Percentiles rank a stretch among this genome's conserved stretches.
These are phyloP conservation scores for Calophaca sinica DNA, from an alignment of 306 rosid genomes.

Conservation along the genomic window DNA sequence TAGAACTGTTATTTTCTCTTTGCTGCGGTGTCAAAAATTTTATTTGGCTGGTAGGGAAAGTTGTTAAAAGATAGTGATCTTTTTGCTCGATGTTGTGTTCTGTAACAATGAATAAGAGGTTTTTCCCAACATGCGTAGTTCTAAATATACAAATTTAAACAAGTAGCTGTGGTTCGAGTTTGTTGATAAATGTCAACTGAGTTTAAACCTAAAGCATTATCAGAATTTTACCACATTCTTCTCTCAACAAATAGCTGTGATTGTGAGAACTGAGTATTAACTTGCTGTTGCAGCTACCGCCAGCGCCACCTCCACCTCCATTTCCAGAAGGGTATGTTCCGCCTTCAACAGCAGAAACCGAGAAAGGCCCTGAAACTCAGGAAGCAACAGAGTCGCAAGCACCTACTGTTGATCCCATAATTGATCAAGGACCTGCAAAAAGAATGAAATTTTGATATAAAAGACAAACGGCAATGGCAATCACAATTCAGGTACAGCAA, in stretches of 20 bases:
- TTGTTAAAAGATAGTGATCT: not conserved
- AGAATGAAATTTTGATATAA: slow-evolving; percentile 70
- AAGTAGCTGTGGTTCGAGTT: slow-evolving; percentile 30
- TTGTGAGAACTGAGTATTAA: slow-evolving; percentile 28
- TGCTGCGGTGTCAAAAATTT: slow-evolving; percentile 7
- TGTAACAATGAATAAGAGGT: not conserved
- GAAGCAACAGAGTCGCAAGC: slow-evolving; percentile 71
- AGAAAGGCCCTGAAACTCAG: slow-evolving; percentile 72
- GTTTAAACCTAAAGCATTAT: not conserved
- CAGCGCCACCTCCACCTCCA: slow-evolving; percentile 88
- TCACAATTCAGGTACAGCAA: slow-evolving; percentile 13
- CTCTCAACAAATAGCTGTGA: not conserved
- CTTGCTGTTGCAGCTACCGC: slow-evolving; percentile 66
- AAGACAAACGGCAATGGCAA: slow-evolving; percentile 8
- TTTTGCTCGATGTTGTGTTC: not conserved
- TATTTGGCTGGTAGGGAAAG: not conserved
- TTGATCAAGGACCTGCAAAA: slow-evolving; percentile 91
- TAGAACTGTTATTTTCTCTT: not conserved
- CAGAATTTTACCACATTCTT: slow-evolving; percentile 14
- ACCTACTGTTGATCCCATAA: slow-evolving; percentile 77
- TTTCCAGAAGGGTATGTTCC: slow-evolving; percentile 91
- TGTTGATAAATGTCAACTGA: slow-evolving; percentile 15
- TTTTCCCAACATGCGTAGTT: not conserved
- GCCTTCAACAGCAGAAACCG: slow-evolving; percentile 59
- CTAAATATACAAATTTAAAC: slow-evolving; percentile 5